phyloP scores from a whole-genome alignment of 192 early-diverging fungal species.

The Haplosporangium gracile region DNA sequence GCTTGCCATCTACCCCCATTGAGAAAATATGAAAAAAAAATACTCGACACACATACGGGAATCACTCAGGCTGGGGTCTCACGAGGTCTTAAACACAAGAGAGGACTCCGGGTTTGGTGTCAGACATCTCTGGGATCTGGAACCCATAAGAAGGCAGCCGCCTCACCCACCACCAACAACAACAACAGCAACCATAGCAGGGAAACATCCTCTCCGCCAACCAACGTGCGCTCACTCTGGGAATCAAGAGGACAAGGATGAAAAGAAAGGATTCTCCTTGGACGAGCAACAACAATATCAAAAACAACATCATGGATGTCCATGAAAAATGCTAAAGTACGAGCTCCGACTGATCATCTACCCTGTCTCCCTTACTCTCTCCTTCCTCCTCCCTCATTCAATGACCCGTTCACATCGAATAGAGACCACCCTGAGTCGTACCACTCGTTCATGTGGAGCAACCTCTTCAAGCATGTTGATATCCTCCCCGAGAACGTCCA shows the following conservation, averaged over 20 bases:
- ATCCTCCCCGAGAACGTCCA: constrained; percentile 86
- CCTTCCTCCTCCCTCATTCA: background rate
- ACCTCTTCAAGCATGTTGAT: constrained; percentile 90
- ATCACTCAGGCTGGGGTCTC: background rate
- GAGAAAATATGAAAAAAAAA: background rate
- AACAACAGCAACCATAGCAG: background rate
- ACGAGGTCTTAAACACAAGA: background rate
- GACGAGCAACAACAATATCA: background rate
- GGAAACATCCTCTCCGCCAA: too few species aligned
- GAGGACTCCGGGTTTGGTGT: background rate
- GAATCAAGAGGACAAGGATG: too few species aligned
- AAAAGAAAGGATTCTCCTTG: background rate
- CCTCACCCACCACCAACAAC: background rate
- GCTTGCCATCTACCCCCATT: too few species aligned
- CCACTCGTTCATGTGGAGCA: constrained; percentile 94
- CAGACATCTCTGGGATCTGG: background rate
- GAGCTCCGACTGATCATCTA: constrained; percentile 7
- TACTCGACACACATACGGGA: background rate
- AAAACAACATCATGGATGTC: background rate
- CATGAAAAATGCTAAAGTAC: constrained; percentile 3
- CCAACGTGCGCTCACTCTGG: too few species aligned
- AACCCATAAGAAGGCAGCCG: background rate
- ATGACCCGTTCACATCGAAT: background rate
- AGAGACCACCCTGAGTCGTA: constrained; percentile 90
- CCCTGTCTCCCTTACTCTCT: background rate